Percentiles rank a stretch among this genome's conserved stretches.
Conservation (phyloP, 2,329 filamentous ascomycete species). For the Cercospora sojina region DNA sequence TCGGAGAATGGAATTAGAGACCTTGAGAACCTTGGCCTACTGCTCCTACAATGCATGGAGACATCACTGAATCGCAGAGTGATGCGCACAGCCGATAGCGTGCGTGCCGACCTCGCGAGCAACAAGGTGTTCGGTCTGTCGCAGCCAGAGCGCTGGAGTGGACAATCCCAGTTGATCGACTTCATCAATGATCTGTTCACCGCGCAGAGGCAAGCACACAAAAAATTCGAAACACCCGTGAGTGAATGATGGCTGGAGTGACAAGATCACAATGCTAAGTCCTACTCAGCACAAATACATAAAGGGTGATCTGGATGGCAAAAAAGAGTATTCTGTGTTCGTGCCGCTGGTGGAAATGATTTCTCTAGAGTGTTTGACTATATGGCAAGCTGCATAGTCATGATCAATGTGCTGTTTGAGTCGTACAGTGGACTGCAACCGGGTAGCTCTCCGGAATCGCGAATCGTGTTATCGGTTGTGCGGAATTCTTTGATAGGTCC, state of each 20-base stretch:
- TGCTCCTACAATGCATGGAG: slow-evolving; percentile 13
- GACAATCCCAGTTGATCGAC: slow-evolving; percentile 11
- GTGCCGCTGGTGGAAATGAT: not conserved
- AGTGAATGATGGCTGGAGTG: not conserved
- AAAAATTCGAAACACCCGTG: not conserved
- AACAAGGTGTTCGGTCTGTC: slow-evolving; percentile 15
- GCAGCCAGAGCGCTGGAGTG: slow-evolving; percentile 14
- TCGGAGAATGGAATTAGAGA: not conserved
- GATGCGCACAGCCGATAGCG: not conserved
- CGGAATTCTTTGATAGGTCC: not conserved
- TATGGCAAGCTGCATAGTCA: not conserved
- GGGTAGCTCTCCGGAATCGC: not conserved
- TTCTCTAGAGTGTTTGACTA: slow-evolving; percentile 1
- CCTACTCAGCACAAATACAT: not conserved
- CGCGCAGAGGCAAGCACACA: not conserved
- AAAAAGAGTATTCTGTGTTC: not conserved
- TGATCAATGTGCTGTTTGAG: not conserved
- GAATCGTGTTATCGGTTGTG: not conserved
- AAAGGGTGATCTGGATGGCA: not conserved
- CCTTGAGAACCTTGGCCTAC: slow-evolving; percentile 1
- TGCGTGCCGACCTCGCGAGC: slow-evolving; percentile 4
- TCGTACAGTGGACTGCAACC: not conserved
- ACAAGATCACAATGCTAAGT: not conserved
- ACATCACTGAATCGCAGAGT: not conserved
- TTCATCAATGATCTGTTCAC: slow-evolving; percentile 16